phyloP scores from a whole-genome alignment of 73 alveolate genomes.

The Blepharisma japonicum region DNA sequence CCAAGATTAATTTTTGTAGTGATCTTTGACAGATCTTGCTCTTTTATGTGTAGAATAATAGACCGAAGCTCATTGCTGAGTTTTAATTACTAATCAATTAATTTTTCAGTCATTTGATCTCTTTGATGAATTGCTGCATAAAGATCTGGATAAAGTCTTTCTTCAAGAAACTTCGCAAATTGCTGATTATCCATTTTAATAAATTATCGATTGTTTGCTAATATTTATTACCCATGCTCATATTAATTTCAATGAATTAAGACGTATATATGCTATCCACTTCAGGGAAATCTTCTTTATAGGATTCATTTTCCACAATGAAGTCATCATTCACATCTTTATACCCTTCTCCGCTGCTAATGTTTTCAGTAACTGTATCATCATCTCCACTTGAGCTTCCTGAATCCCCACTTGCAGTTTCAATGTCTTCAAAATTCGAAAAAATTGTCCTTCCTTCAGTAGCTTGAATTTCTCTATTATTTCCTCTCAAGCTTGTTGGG shows the following conservation, averaged over 20 bases:
- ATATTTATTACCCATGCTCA: too few relatives aligned
- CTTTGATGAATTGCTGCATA: too few relatives aligned
- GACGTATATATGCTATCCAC: not conserved
- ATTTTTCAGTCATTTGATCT: too few relatives aligned
- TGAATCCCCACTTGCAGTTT: too few relatives aligned
- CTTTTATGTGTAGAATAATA: not conserved
- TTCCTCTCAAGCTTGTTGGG: not conserved
- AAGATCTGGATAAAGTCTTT: too few relatives aligned
- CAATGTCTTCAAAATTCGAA: not conserved
- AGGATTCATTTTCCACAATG: slow-evolving; percentile 8
- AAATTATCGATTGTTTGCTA: too few relatives aligned
- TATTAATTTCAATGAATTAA: too few relatives aligned
- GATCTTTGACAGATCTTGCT: not conserved
- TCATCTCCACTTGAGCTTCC: not conserved
- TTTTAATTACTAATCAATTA: not conserved
- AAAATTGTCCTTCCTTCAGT: not conserved
- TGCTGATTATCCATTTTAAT: too few relatives aligned
- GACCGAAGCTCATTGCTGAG: slow-evolving; percentile 4
- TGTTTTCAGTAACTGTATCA: not conserved
- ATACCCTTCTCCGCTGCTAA: slow-evolving; percentile 13
- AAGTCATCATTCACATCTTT: slow-evolving; percentile 20
- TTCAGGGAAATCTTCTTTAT: slow-evolving; percentile 11
- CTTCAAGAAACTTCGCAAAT: too few relatives aligned
- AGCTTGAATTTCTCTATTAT: not conserved
- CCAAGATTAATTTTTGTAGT: not conserved